A percentile compares a stretch with the other conserved stretches of the same genome.
Evolutionary conservation across 164 flowering plant genomes (phyloP).

Genomic region (Pachysandra terminalis): DNA sequence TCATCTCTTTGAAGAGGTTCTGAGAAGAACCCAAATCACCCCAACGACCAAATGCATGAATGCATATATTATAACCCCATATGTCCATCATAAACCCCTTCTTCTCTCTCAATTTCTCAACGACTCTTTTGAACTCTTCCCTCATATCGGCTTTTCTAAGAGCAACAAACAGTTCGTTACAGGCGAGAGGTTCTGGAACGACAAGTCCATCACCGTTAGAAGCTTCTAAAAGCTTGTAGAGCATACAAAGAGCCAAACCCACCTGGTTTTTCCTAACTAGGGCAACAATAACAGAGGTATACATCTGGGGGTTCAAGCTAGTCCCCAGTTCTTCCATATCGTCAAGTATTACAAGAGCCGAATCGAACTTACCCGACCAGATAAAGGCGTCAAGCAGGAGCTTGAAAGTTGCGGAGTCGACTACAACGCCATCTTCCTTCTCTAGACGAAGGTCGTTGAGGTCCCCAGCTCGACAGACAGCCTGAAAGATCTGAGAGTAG

Average conservation of each 20-base stretch:
- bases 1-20: slow-evolving; percentile 79
- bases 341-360: slow-evolving; percentile 63
- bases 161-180: slow-evolving; percentile 67
- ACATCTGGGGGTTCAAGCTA: slow-evolving; percentile 36
- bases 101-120: slow-evolving; percentile 45
- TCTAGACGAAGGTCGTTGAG: slow-evolving; percentile 48
- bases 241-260: slow-evolving; percentile 57
- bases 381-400: slow-evolving; percentile 60
- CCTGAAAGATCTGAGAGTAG: slow-evolving; percentile 48
- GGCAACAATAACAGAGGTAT: slow-evolving; percentile 65
- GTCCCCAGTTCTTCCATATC: slow-evolving; percentile 55
- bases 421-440: slow-evolving; percentile 56
- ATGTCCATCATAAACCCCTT: slow-evolving; percentile 45
- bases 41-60: slow-evolving; percentile 92
- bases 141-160: slow-evolving; percentile 62
- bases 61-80: slow-evolving; percentile 83
- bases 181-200: slow-evolving; percentile 41
- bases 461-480: slow-evolving; percentile 42
- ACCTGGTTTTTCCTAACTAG: slow-evolving; percentile 60
- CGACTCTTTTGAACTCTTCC: slow-evolving; percentile 52
- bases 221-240: slow-evolving; percentile 51
- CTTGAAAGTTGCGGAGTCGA: slow-evolving; percentile 54
- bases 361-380: slow-evolving; percentile 51
- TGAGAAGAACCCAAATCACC: slow-evolving; percentile 63
- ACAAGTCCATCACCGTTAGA: slow-evolving; percentile 10